phyloP scores from a whole-genome alignment of 2,329 filamentous ascomycete genomes.

The Penicillium paneum region DNA sequence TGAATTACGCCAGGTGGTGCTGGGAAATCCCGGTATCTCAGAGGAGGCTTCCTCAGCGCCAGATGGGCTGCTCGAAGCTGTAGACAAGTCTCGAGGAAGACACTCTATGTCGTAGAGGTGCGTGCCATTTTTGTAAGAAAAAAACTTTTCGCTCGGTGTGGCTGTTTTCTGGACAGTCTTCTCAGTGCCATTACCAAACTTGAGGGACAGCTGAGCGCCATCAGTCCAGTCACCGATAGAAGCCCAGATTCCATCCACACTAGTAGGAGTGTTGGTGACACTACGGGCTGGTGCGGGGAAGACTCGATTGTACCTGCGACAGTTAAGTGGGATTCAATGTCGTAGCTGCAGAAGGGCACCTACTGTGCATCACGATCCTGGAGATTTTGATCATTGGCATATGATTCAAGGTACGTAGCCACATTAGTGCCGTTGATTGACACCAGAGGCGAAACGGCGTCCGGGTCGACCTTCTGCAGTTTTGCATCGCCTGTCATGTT shows the following conservation, averaged over 20 bases:
- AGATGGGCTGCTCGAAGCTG: constrained; percentile 6
- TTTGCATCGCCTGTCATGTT: constrained; percentile 16
- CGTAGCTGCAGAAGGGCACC: neutral
- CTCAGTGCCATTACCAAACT: constrained; percentile 21
- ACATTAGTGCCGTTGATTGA: constrained; percentile 58
- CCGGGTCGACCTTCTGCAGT: constrained; percentile 11
- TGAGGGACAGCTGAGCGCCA: constrained; percentile 14
- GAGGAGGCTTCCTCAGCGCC: constrained; percentile 22
- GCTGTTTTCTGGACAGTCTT: constrained; percentile 17
- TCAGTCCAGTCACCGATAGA: constrained; percentile 21
- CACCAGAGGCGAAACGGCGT: constrained; percentile 49
- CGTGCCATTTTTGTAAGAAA: constrained; percentile 21
- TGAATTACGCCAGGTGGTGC: constrained; percentile 18
- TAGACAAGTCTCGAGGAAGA: constrained; percentile 17
- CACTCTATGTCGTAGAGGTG: constrained; percentile 19
- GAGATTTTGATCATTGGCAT: constrained; percentile 47
- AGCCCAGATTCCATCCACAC: constrained; percentile 20
- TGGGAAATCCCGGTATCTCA: constrained; percentile 16
- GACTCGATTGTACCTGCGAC: constrained; percentile 22
- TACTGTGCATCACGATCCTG: constrained; percentile 60
- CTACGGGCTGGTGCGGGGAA: constrained; percentile 22
- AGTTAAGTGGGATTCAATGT: constrained; percentile 8
- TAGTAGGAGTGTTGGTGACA: constrained; percentile 17
- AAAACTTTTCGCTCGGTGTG: constrained; percentile 19
- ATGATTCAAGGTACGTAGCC: constrained; percentile 44